Base-by-base conservation (phyloP, 768 basidiomycete species). In the Trametes coccinea region DNA sequence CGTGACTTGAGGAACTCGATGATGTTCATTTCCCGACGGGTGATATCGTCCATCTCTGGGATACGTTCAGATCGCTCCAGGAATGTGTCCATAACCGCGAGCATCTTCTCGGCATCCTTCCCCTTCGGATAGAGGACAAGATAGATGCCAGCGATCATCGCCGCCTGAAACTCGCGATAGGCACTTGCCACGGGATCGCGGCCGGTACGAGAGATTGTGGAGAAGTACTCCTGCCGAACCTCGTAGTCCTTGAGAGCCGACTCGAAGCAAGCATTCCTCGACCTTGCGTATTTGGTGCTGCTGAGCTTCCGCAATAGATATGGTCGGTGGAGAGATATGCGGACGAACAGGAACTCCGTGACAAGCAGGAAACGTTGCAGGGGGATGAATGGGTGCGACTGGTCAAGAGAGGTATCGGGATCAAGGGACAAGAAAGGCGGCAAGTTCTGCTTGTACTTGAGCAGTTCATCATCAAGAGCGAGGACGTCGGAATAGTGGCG, bases 81-180 rank as follows among this genome's bases (percentile, higher is more conserved):
- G 73, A 93, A 95, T 3, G 79, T 82, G 61, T 93, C 91, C 65
- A 95, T 74, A 50, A 95, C 90, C 43, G 82, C 77, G 68, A 90
- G 89, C 91, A 95, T 93, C 45, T 78, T 80, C 4, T 76, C 79
- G 4, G 87, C 84, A 67, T 90, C 81, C 64, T 80, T 77, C 3
- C 91, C 92, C 40, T 78, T 84, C 2, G 90, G 92, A 63, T 94
- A 85, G 31, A 94, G 77, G 53, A 91, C 85, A 53, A 93, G 83
- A 70, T 92, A 92, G 53, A 95, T 92, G 10, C 93, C 90, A 63
- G 89, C 88, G 56, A 94, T 89, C 91, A 95, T 92, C 9, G 90
- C 89, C 8, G 90, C 88, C 72, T 93, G 92, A 74, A 94, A 94
- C 68, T 93, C 92, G 58, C 92, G 80, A 69, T 93, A 93, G 6